Conservation (phyloP, 2,329 filamentous ascomycete genomes). For the Ilyonectria robusta region DNA sequence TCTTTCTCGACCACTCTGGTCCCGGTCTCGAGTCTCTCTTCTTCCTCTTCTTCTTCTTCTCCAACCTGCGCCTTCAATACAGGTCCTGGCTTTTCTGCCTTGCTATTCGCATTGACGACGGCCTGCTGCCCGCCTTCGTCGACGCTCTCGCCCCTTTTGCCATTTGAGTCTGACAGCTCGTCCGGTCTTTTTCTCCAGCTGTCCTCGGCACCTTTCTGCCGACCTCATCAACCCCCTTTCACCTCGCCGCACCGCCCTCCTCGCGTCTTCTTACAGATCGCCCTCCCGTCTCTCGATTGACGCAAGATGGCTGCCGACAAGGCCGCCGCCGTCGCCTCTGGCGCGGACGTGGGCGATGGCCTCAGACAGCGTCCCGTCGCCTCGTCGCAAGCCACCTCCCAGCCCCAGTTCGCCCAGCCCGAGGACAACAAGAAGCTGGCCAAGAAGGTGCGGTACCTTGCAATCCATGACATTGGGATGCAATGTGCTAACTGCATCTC, state of each 20-base stretch:
- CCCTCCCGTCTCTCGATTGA: slow-evolving; percentile 34
- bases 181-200: slow-evolving; percentile 52
- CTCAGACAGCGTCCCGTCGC: slow-evolving; percentile 68
- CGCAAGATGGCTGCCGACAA: slow-evolving; percentile 67
- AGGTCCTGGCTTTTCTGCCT: slow-evolving; percentile 39
- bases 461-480: neutral
- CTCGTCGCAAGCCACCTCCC: slow-evolving; percentile 52
- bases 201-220: slow-evolving; percentile 36
- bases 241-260: slow-evolving; percentile 29
- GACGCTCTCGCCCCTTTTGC: slow-evolving; percentile 41
- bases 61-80: slow-evolving; percentile 35
- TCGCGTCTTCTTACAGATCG: slow-evolving; percentile 25
- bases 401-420: slow-evolving; percentile 58
- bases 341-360: slow-evolving; percentile 70
- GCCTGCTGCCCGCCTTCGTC: slow-evolving; percentile 38
- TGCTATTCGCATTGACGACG: slow-evolving; percentile 47
- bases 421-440: slow-evolving; percentile 73
- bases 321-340: slow-evolving; percentile 70
- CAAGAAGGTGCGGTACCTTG: slow-evolving; percentile 65
- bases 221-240: slow-evolving; percentile 35
- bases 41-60: slow-evolving; percentile 41
- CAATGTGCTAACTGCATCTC: slow-evolving; percentile 38
- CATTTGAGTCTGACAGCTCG: slow-evolving; percentile 54
- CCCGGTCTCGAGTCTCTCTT: slow-evolving; percentile 39
- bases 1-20: slow-evolving; percentile 38